A percentile compares a stretch with the other conserved stretches of the same genome.
phyloP scores from a whole-genome alignment of 2,329 filamentous ascomycete genomes.

The Xylariaceae sp. region DNA sequence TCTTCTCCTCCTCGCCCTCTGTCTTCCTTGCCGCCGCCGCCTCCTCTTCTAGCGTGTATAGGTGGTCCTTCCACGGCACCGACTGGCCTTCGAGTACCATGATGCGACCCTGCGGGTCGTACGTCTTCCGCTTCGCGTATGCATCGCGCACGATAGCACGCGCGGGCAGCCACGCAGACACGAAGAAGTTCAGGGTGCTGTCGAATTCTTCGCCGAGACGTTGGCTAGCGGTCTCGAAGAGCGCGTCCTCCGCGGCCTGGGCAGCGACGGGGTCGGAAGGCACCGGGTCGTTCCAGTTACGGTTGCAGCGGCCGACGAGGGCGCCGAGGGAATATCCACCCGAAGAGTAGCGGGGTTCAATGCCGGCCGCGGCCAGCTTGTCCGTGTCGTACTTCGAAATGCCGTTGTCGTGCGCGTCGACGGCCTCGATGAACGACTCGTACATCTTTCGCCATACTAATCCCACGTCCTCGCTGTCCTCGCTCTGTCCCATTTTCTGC shows the following conservation, averaged over 20 bases:
- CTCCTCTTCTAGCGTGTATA: constrained; percentile 77
- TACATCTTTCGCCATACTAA: constrained; percentile 86
- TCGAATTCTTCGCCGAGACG: constrained; percentile 89
- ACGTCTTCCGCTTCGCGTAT: constrained; percentile 61
- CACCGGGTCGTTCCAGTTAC: constrained; percentile 66
- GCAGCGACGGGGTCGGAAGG: constrained; percentile 50
- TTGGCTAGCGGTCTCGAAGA: constrained; percentile 69
- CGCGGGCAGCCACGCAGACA: constrained; percentile 78
- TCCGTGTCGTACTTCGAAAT: constrained; percentile 74
- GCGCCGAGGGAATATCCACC: constrained; percentile 80
- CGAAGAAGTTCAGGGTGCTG: constrained; percentile 70
- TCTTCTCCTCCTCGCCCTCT: constrained; percentile 40
- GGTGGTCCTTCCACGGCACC: constrained; percentile 93
- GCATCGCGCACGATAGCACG: constrained; percentile 71
- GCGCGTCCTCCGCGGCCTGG: constrained; percentile 72
- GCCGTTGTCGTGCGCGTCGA: constrained; percentile 97
- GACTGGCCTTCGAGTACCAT: constrained; percentile 72
- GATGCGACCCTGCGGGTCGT: constrained; percentile 70
- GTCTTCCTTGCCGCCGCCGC: constrained; percentile 29
- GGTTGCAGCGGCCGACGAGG: constrained; percentile 74
- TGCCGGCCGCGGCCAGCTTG: constrained; percentile 60
- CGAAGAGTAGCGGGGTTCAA: constrained; percentile 78
- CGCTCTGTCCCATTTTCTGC: constrained; percentile 44
- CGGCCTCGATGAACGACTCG: constrained; percentile 86
- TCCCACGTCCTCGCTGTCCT: constrained; percentile 61